Percentiles rank a stretch among this genome's conserved stretches.
Evolutionary conservation across 2,329 filamentous ascomycete species (phyloP).

Genomic region (Fonsecaea multimorphosa): DNA sequence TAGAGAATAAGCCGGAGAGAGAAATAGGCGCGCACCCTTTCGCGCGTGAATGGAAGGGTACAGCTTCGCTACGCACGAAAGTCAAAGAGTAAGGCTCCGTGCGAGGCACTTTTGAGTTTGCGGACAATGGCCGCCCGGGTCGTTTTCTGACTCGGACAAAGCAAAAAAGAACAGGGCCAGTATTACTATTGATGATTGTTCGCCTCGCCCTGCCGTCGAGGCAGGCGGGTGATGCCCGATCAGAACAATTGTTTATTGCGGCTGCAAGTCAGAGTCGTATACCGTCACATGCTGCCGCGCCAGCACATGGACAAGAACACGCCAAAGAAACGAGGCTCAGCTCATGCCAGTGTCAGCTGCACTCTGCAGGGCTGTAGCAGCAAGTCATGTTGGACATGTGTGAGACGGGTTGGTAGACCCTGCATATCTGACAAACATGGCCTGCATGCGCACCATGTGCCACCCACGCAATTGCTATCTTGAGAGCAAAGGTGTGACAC

Average conservation of each 20-base stretch:
- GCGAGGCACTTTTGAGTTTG: not conserved
- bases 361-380: slow-evolving; percentile 4
- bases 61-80: not conserved
- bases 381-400: slow-evolving; percentile 11
- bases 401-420: slow-evolving; percentile 11
- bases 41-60: not conserved
- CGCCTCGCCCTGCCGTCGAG: not conserved
- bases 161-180: not conserved
- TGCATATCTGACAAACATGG: slow-evolving; percentile 17
- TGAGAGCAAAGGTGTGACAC: not conserved
- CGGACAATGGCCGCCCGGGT: slow-evolving; percentile 7
- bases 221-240: not conserved
- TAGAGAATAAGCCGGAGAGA: slow-evolving; percentile 20
- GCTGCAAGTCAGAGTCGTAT: slow-evolving; percentile 8
- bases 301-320: slow-evolving; percentile 2
- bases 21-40: slow-evolving; percentile 12
- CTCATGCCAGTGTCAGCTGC: slow-evolving; percentile 15
- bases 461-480: slow-evolving; percentile 4
- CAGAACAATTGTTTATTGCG: not conserved
- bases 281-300: slow-evolving; percentile 1
- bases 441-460: slow-evolving; percentile 9
- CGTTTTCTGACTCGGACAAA: slow-evolving; percentile 5
- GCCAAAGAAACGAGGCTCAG: slow-evolving; percentile 11
- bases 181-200: not conserved
- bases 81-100: not conserved